A percentile compares a stretch with the other conserved stretches of the same genome.
Conservation (phyloP, 169 alveolate genomes). For the Besnoitia besnoiti region DNA sequence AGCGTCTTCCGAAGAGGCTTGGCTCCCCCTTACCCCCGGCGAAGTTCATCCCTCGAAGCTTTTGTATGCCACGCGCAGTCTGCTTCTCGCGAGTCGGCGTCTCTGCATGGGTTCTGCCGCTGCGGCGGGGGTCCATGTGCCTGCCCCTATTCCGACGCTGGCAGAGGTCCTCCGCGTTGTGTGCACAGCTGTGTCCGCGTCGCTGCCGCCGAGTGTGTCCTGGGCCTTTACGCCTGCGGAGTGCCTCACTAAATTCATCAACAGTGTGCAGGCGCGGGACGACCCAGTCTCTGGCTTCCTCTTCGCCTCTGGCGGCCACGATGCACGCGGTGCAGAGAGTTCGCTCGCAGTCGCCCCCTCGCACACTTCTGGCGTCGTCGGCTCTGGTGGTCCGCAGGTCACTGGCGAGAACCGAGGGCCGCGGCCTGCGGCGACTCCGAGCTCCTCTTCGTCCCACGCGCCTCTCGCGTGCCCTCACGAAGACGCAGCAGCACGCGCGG, state of each 20-base stretch:
- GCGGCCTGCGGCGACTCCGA: background rate
- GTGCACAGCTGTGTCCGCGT: conserved; percentile 14
- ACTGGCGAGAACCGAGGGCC: background rate
- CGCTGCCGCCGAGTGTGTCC: background rate
- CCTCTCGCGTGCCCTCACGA: no score
- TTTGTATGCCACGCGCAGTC: conserved; percentile 27
- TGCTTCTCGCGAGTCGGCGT: background rate
- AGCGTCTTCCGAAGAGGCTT: background rate
- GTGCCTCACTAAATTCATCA: conserved; percentile 47
- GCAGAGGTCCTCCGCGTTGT: conserved; percentile 3
- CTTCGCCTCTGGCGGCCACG: background rate
- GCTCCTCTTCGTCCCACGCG: background rate
- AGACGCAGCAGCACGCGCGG: no score
- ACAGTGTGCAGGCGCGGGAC: conserved; percentile 21
- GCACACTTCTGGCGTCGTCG: background rate
- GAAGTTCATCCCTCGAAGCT: conserved; percentile 5
- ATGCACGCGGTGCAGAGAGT: no score
- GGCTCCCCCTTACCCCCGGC: background rate
- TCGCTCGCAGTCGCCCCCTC: conserved; percentile 31
- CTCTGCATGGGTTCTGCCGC: background rate
- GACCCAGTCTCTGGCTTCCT: background rate
- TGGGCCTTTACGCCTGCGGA: conserved; percentile 52
- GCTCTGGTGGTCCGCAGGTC: background rate
- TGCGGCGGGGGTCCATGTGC: background rate
- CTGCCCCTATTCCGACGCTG: background rate